Evolutionary conservation across 805 yeast species (phyloP).

Genomic region (Kockiozyma suomiensis): DNA sequence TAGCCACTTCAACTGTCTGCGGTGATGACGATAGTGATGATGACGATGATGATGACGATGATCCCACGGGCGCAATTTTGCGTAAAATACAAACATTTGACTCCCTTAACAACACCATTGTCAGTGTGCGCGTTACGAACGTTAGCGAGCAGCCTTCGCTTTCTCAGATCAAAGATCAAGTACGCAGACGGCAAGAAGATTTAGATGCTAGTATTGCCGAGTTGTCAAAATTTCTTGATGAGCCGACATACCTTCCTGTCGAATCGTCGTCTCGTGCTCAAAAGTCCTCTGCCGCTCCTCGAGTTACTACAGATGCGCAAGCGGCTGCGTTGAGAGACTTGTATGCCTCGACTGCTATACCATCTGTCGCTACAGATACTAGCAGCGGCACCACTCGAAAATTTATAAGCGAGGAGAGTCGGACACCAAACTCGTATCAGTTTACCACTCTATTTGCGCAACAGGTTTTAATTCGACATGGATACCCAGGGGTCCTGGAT

Average conservation of each 20-base stretch:
- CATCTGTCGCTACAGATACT: background rate
- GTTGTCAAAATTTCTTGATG: slow-evolving; percentile 3
- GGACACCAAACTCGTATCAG: background rate
- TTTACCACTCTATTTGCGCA: slow-evolving; percentile 29
- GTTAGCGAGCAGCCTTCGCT: background rate
- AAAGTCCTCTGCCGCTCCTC: background rate
- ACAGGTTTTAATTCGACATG: slow-evolving; percentile 18
- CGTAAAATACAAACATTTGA: background rate
- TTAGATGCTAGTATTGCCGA: slow-evolving; percentile 12
- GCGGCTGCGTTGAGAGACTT: background rate
- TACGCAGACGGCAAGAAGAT: slow-evolving; percentile 3
- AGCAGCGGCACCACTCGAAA: background rate
- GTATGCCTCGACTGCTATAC: background rate
- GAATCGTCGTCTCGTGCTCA: background rate
- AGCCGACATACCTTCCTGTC: background rate
- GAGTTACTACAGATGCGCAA: background rate
- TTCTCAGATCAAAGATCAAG: slow-evolving; percentile 5
- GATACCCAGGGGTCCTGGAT: slow-evolving; percentile 24
- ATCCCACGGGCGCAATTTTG: background rate
- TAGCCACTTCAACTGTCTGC: background rate
- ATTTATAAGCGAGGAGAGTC: background rate
- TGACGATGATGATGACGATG: slow-evolving; percentile 7
- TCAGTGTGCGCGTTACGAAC: background rate
- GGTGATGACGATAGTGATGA: background rate
- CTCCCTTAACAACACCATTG: background rate